A percentile compares a stretch with the other conserved stretches of the same genome.
Evolutionary conservation across 331 rosid genomes (phyloP).

Genomic region (Quercus phellos): DNA sequence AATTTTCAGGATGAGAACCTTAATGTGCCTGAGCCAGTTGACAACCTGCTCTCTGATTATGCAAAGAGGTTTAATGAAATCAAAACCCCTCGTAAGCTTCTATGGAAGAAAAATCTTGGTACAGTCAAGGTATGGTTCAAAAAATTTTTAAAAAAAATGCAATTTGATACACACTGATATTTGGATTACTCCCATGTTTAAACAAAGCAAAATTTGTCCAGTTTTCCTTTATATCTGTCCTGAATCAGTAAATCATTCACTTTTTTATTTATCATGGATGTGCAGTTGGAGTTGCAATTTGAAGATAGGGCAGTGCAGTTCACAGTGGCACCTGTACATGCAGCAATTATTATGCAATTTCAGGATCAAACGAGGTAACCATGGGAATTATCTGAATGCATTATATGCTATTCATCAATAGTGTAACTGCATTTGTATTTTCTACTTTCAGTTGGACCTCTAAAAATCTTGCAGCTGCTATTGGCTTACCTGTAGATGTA

Average conservation of each 20-base stretch:
- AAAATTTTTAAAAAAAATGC: not conserved
- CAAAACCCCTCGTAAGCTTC: conserved; percentile 89
- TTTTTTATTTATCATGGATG: not conserved
- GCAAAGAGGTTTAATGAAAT: conserved; percentile 85
- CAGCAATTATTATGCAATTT: conserved; percentile 79
- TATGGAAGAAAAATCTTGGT: conserved; percentile 91
- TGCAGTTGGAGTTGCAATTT: conserved; percentile 90
- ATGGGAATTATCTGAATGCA: conserved; percentile 9
- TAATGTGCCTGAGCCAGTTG: conserved; percentile 62
- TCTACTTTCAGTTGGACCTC: conserved; percentile 74
- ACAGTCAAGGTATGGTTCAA: conserved; percentile 66
- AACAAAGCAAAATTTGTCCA: not conserved
- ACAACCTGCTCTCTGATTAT: conserved; percentile 72
- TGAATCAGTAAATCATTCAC: not conserved
- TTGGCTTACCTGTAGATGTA: conserved; percentile 67
- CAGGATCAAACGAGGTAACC: conserved; percentile 69
- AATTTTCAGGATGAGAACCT: conserved; percentile 76
- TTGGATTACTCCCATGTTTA: not conserved
- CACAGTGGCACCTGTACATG: conserved; percentile 80
- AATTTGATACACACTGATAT: not conserved
- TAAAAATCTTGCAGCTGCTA: conserved; percentile 65
- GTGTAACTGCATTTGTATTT: conserved; percentile 6
- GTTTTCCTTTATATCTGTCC: not conserved
- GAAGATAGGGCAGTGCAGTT: conserved; percentile 79
- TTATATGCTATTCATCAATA: conserved; percentile 4